phyloP scores from a whole-genome alignment of 768 basidiomycete genomes.

The Amyloporia xantha region DNA sequence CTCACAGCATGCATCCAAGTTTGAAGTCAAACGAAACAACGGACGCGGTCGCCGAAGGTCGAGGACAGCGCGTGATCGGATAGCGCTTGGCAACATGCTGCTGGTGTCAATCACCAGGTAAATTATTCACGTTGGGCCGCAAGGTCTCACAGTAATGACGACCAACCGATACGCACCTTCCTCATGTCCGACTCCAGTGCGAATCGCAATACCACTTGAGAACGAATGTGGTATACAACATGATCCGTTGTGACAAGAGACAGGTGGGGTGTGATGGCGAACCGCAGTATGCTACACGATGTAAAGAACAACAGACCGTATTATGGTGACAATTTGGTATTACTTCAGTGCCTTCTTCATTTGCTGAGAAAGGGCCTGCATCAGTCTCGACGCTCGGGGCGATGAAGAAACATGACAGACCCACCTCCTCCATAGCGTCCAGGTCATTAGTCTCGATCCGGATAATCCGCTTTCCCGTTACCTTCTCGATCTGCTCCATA shows the following conservation, averaged over 20 bases:
- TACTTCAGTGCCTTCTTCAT: constrained; percentile 79
- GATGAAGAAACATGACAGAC: constrained; percentile 17
- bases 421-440: constrained; percentile 90
- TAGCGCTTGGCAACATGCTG: constrained; percentile 1
- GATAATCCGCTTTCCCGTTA: constrained; percentile 70
- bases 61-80: not conserved
- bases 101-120: not conserved
- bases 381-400: not conserved
- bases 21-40: not conserved
- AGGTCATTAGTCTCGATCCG: constrained; percentile 85
- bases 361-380: constrained; percentile 37
- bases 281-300: not conserved
- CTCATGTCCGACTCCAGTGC: not conserved
- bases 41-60: not conserved
- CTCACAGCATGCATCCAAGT: not conserved
- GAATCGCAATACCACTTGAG: not conserved
- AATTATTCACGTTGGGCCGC: not conserved
- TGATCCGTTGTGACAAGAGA: not conserved
- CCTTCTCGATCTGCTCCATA: constrained; percentile 85
- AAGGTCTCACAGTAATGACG: not conserved
- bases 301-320: not conserved
- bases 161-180: not conserved
- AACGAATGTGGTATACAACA: not conserved
- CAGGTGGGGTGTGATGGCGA: not conserved
- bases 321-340: not conserved